A percentile compares a stretch with the other conserved stretches of the same genome.
Evolutionary conservation across 371 early-diverging fungal species (phyloP).

Genomic region (Mucor sp.): DNA sequence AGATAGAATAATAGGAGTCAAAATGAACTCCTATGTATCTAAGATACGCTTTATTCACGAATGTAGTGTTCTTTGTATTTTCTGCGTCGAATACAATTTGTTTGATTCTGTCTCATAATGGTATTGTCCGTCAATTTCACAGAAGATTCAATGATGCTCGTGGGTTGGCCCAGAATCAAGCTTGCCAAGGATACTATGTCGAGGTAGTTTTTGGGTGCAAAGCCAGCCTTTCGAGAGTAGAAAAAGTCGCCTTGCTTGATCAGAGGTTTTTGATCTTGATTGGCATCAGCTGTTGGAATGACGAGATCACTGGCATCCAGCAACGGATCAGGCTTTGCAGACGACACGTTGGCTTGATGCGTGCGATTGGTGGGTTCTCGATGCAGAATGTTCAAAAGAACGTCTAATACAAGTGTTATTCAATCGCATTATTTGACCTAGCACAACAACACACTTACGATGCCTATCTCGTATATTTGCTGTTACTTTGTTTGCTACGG

Average conservation of each 20-base stretch:
- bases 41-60: neutral
- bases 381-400: neutral
- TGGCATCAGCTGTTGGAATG: neutral
- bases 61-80: neutral
- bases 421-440: neutral
- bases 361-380: neutral
- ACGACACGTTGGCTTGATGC: neutral
- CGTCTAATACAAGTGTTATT: neutral
- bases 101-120: neutral
- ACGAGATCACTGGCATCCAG: neutral
- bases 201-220: conserved; percentile 5
- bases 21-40: neutral
- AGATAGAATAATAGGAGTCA: too few relatives aligned
- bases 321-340: neutral
- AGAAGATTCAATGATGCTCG: neutral
- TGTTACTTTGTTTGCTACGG: neutral
- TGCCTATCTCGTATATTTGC: neutral
- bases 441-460: neutral
- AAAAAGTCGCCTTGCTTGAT: neutral
- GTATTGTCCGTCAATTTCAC: neutral
- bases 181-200: conserved; percentile 1
- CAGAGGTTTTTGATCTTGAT: neutral
- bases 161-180: neutral
- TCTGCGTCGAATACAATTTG: neutral
- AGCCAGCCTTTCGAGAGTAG: neutral